Evolutionary conservation across 1,284 basidiomycete genomes (phyloP), one percentile per base, ranked within the genome.

Genomic region (Fereydounia khargensis): DNA sequence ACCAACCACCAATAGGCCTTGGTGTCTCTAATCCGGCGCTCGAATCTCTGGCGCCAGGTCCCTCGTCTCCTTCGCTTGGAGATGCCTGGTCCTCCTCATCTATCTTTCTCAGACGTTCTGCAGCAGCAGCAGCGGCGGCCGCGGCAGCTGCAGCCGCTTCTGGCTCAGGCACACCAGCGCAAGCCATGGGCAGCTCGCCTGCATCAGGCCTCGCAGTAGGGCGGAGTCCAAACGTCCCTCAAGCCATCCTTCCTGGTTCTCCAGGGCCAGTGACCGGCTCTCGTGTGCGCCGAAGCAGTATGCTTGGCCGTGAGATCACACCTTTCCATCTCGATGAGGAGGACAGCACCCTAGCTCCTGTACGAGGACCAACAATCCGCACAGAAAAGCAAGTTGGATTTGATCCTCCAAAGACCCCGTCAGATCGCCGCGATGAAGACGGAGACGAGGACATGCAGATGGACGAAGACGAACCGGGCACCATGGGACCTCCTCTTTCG

Each of bases 291-390:
- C 25, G 65, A 31, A 55, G 55, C 27, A 63, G 59, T 41, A 65
- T 65, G 63, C 38, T 68, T 7, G 65, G 65, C 13, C 32, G 55
- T 13, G 65, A 68, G 25, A 53, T 68, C 42, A 58, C 57, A 1
- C 56, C 60, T 1, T 62, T 57, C 20, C 43, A 47, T 9, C 46
- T 58, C 17, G 52, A 61, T 19, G 9, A 34, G 1, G 47, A 48
- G 3, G 56, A 51, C n/a, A n/a, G n/a, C n/a, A n/a, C n/a, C n/a
- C n/a, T n/a, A n/a, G n/a, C n/a, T n/a, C n/a, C 40, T 34, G 2
- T 49, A 39, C 3, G 47, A 55, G 9, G 35, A 45, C 9, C 42
- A 48, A 4, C 46, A 47, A 0, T 6, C 14, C 17, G 23, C 25
- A 10, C 27, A 24, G 21, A 22, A 20, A 20, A 30, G 18, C 0